Percentiles rank a stretch among this genome's conserved stretches.
Evolutionary conservation across 495 filamentous ascomycete species (phyloP).

Genomic region (Geopyxis carbonaria): DNA sequence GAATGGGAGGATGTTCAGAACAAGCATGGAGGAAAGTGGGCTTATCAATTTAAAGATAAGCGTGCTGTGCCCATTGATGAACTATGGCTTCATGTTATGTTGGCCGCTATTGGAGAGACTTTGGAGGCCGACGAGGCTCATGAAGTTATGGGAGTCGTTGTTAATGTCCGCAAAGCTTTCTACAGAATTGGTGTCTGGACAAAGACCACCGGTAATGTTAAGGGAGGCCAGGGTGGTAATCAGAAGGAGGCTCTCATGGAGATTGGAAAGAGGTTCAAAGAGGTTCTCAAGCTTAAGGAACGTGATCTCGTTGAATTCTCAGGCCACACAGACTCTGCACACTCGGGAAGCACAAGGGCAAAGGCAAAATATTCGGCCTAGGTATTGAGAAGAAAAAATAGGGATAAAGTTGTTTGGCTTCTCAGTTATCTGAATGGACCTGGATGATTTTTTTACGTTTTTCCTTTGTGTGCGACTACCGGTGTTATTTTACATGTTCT

Average conservation of each 20-base stretch:
- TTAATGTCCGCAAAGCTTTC: slow-evolving; percentile 96
- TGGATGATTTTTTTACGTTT: too few relatives aligned
- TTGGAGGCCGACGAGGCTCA: slow-evolving; percentile 86
- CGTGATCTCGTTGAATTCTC: slow-evolving; percentile 79
- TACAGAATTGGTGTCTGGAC: slow-evolving; percentile 65
- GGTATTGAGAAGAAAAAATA: background rate
- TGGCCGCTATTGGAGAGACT: slow-evolving; percentile 92
- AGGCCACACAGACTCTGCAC: slow-evolving; percentile 85
- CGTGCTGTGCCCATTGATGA: slow-evolving; percentile 79
- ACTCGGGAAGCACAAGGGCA: slow-evolving; percentile 79
- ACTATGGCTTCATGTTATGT: slow-evolving; percentile 91
- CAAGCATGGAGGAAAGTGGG: slow-evolving; percentile 98
- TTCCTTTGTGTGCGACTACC: too few relatives aligned
- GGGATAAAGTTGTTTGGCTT: too few relatives aligned
- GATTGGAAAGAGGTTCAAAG: slow-evolving; percentile 83
- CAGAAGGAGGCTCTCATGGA: slow-evolving; percentile 63
- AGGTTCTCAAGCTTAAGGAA: slow-evolving; percentile 56
- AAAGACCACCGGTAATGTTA: slow-evolving; percentile 19
- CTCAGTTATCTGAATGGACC: too few relatives aligned
- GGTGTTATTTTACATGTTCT: too few relatives aligned
- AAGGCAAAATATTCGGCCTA: slow-evolving; percentile 87
- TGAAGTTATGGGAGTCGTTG: slow-evolving; percentile 97
- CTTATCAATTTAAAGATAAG: slow-evolving; percentile 92
- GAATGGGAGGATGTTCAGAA: slow-evolving; percentile 98
- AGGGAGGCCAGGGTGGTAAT: slow-evolving; percentile 8